Evolutionary conservation across 495 filamentous ascomycete species (phyloP).

Genomic region (Daldinia vernicosa): DNA sequence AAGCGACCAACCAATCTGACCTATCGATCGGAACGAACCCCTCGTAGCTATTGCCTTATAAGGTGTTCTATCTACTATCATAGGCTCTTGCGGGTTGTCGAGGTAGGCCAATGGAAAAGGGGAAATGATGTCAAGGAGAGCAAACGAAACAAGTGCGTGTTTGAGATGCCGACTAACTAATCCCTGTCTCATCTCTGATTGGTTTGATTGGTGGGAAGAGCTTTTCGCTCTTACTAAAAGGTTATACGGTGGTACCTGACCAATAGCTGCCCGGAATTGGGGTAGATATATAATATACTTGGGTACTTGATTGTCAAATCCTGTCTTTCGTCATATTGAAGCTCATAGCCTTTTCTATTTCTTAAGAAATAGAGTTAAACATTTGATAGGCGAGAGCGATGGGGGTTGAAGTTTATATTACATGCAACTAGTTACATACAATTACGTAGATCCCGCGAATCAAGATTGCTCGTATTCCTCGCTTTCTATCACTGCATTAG

Average conservation of each 20-base stretch:
- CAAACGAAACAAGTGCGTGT: constrained; percentile 46
- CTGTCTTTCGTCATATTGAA: neutral
- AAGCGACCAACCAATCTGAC: constrained; percentile 4
- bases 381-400: neutral
- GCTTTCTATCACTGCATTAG: neutral
- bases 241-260: constrained; percentile 6
- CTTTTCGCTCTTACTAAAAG: constrained; percentile 4
- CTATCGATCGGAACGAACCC: constrained; percentile 3
- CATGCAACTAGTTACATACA: neutral
- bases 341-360: neutral
- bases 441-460: neutral
- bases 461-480: constrained; percentile 1
- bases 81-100: constrained; percentile 11
- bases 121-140: constrained; percentile 25
- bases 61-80: neutral
- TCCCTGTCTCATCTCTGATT: constrained; percentile 33
- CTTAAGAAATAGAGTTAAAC: neutral
- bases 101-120: constrained; percentile 32
- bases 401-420: neutral
- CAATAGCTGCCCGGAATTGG: neutral
- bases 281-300: neutral
- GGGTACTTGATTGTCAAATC: neutral
- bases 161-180: constrained; percentile 39
- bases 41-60: constrained; percentile 21
- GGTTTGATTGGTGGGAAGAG: constrained; percentile 29